Evolutionary conservation across 164 flowering plant genomes (phyloP).

Genomic region (Buxus sempervirens): DNA sequence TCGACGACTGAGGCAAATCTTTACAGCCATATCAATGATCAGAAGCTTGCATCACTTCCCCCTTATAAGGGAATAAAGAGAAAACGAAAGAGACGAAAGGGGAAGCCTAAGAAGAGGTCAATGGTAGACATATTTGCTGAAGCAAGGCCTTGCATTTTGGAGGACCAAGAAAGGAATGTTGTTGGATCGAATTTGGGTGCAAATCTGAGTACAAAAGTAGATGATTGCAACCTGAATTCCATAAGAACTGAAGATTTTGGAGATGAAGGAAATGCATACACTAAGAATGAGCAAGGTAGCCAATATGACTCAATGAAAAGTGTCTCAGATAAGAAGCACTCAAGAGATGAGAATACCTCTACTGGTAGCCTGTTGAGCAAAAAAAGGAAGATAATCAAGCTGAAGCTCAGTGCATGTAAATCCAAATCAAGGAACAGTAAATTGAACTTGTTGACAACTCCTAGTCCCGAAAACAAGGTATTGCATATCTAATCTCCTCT

Average conservation of each 20-base stretch:
- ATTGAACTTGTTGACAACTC: neutral
- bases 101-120: conserved; percentile 24
- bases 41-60: conserved; percentile 4
- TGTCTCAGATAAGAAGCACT: conserved; percentile 3
- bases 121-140: conserved; percentile 22
- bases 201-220: neutral
- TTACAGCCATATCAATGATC: neutral
- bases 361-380: neutral
- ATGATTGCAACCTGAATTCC: neutral
- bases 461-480: neutral
- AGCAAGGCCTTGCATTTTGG: conserved; percentile 24
- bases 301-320: neutral
- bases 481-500: neutral
- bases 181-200: neutral
- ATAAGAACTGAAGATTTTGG: conserved; percentile 1
- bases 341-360: conserved; percentile 8
- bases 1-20: neutral
- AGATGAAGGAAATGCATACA: conserved; percentile 12
- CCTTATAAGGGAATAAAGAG: conserved; percentile 12
- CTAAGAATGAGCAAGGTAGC: neutral
- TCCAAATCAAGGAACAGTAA: neutral
- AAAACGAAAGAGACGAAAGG: conserved; percentile 19
- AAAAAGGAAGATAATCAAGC: conserved; percentile 1
- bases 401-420: conserved; percentile 8
- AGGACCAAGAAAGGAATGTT: conserved; percentile 14